Evolutionary conservation across 768 basidiomycete species (phyloP).

Genomic region (Scleroderma citrinum): DNA sequence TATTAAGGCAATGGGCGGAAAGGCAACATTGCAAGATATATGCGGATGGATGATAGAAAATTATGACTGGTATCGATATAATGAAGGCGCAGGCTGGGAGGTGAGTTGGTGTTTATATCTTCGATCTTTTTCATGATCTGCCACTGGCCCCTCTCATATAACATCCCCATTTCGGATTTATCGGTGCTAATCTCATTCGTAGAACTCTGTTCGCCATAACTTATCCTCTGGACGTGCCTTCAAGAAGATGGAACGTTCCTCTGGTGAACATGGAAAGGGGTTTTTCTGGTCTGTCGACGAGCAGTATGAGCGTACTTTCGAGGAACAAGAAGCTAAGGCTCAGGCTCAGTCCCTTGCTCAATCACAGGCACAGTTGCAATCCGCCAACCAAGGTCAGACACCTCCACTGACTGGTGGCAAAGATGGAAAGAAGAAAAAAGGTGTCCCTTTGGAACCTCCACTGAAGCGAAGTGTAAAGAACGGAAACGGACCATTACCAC

Average conservation of each 20-base stretch:
- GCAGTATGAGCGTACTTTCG: conserved; percentile 57
- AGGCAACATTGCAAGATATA: conserved; percentile 88
- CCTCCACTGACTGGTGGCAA: conserved; percentile 27
- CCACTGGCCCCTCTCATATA: neutral
- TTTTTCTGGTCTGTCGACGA: conserved; percentile 92
- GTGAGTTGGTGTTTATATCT: conserved; percentile 36
- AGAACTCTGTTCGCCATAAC: conserved; percentile 94
- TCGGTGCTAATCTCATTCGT: conserved; percentile 10
- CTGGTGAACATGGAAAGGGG: conserved; percentile 85
- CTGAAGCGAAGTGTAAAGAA: conserved; percentile 68
- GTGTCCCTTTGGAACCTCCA: conserved; percentile 48
- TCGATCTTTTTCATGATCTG: neutral
- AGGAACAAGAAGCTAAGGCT: conserved; percentile 60
- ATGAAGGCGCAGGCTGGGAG: conserved; percentile 86
- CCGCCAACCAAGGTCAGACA: conserved; percentile 17
- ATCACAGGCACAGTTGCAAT: conserved; percentile 35
- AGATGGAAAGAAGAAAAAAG: conserved; percentile 58
- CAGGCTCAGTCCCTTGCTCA: conserved; percentile 24
- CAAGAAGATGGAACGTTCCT: conserved; percentile 80
- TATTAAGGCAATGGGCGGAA: conserved; percentile 73
- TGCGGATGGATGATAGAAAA: conserved; percentile 86
- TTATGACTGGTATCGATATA: conserved; percentile 87
- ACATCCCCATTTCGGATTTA: conserved; percentile 2
- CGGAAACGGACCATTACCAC: conserved; percentile 53
- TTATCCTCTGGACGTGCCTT: conserved; percentile 91